These are phyloP conservation scores for Starmerella powellii DNA, from an alignment of 805 yeast genomes.

Conservation along the genomic window DNA sequence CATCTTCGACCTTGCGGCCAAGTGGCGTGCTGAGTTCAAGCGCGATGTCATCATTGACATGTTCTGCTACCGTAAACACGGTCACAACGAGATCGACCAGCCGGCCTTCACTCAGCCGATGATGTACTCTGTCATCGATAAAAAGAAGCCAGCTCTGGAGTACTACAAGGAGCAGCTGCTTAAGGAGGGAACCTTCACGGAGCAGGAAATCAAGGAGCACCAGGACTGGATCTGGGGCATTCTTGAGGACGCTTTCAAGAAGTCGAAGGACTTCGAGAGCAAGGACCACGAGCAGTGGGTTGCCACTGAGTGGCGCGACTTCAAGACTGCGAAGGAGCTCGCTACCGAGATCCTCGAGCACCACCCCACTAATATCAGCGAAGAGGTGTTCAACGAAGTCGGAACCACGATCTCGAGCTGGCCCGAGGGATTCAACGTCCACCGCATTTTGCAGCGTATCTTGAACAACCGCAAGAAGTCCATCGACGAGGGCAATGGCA, in stretches of 20 bases:
- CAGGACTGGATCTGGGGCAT: constrained; percentile 95
- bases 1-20: constrained; percentile 92
- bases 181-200: constrained; percentile 77
- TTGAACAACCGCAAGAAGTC: constrained; percentile 77
- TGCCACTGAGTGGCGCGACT: constrained; percentile 97
- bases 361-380: constrained; percentile 84
- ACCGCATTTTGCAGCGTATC: constrained; percentile 92
- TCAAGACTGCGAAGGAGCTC: constrained; percentile 93
- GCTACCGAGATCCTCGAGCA: constrained; percentile 94
- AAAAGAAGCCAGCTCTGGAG: constrained; percentile 81
- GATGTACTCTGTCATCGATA: constrained; percentile 85
- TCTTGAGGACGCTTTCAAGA: constrained; percentile 78
- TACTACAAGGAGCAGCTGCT: constrained; percentile 69
- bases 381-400: constrained; percentile 54
- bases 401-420: constrained; percentile 70
- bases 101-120: constrained; percentile 97
- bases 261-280: constrained; percentile 83
- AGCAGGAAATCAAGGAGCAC: constrained; percentile 87
- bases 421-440: constrained; percentile 80
- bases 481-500: constrained; percentile 77
- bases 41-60: constrained; percentile 92
- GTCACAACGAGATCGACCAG: constrained; percentile 99
- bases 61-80: constrained; percentile 96
- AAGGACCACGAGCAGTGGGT: constrained; percentile 85
- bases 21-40: constrained; percentile 95